phyloP scores from a whole-genome alignment of 345 rosid species.

The Hypericum androsaemum region DNA sequence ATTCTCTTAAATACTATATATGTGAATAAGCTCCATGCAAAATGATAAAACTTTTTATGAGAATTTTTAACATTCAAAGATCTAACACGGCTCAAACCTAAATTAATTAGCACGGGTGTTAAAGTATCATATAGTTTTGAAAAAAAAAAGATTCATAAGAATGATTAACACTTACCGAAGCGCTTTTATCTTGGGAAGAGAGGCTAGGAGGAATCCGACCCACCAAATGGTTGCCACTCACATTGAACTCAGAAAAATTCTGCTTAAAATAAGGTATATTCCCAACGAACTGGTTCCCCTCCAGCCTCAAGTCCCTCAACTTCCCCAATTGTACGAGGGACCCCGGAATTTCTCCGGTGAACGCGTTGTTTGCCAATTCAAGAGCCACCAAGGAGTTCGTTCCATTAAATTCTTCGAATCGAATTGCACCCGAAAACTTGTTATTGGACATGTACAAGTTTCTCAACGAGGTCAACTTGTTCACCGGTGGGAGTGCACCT shows the following conservation, averaged over 20 bases:
- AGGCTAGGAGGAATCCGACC: slow-evolving; percentile 48
- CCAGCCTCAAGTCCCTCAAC: slow-evolving; percentile 37
- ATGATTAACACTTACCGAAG: slow-evolving; percentile 15
- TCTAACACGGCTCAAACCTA: too few relatives aligned
- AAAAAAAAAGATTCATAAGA: too few relatives aligned
- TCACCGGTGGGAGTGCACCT: slow-evolving; percentile 44
- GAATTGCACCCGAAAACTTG: slow-evolving; percentile 40
- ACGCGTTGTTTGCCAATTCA: slow-evolving; percentile 41
- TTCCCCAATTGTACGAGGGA: slow-evolving; percentile 36
- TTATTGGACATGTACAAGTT: slow-evolving; percentile 49
- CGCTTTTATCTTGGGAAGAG: slow-evolving; percentile 19
- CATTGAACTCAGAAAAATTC: slow-evolving; percentile 27
- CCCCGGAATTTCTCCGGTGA: slow-evolving; percentile 48
- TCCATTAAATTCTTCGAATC: slow-evolving; percentile 27
- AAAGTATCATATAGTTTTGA: too few relatives aligned
- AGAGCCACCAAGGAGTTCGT: slow-evolving; percentile 43
- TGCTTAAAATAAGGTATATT: slow-evolving; percentile 41
- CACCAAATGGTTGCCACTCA: slow-evolving; percentile 37
- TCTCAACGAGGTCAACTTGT: slow-evolving; percentile 27
- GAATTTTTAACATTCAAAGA: too few relatives aligned
- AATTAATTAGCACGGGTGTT: too few relatives aligned
- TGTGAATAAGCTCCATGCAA: too few relatives aligned
- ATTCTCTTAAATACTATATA: too few relatives aligned
- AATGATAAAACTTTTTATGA: too few relatives aligned
- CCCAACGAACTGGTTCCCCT: slow-evolving; percentile 51